Evolutionary conservation across 257 asterid genomes (phyloP).

Genomic region (Knoxia roxburghii): DNA sequence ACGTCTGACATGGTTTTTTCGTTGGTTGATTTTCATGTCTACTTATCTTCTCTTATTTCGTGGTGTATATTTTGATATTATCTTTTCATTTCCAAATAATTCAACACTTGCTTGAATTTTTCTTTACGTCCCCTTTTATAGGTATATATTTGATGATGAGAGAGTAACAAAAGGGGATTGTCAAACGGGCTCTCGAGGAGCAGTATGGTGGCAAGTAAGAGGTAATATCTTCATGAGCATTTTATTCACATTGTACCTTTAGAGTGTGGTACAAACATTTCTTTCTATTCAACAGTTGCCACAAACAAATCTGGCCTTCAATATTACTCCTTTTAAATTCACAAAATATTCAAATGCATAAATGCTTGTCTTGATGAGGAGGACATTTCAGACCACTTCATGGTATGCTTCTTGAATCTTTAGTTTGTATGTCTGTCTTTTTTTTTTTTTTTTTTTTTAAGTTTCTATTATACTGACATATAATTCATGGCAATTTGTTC

Average conservation of each 20-base stretch:
- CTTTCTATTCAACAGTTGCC: slow-evolving; percentile 53
- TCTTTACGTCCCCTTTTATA: slow-evolving; percentile 32
- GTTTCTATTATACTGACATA: not conserved
- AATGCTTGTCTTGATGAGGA: slow-evolving; percentile 99
- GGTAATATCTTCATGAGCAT: slow-evolving; percentile 31
- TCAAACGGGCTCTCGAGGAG: slow-evolving; percentile 92
- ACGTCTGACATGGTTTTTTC: not conserved
- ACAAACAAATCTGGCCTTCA: slow-evolving; percentile 94
- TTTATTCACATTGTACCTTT: slow-evolving; percentile 1
- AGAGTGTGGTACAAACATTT: slow-evolving; percentile 16
- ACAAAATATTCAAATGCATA: slow-evolving; percentile 97
- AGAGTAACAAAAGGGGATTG: slow-evolving; percentile 96
- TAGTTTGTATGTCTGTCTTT: not conserved
- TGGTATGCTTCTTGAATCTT: slow-evolving; percentile 44
- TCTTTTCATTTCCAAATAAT: not conserved
- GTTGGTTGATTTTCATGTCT: not conserved
- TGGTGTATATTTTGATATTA: not conserved
- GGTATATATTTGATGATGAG: slow-evolving; percentile 98
- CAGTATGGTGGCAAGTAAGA: slow-evolving; percentile 99
- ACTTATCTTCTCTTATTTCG: not conserved
- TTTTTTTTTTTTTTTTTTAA: slow-evolving; percentile 2
- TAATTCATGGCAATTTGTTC: slow-evolving; percentile 21
- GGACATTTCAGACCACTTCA: slow-evolving; percentile 95
- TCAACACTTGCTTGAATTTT: not conserved
- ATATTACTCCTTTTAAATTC: slow-evolving; percentile 85